Evolutionary conservation across 768 basidiomycete species (phyloP).

Genomic region (Leccinum subtestaceum): DNA sequence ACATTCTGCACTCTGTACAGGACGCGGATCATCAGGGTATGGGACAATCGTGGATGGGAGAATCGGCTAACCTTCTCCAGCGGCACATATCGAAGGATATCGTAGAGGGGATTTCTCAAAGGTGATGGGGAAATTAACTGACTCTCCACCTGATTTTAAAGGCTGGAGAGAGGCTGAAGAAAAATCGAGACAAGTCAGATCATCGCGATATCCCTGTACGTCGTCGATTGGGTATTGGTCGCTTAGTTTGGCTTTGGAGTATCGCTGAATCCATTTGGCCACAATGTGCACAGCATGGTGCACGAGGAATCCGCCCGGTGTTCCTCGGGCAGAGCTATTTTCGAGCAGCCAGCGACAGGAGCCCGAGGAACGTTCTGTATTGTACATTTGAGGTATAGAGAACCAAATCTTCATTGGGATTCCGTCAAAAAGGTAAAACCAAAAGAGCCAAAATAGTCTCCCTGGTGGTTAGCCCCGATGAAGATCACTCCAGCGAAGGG

Average conservation of each 20-base stretch:
- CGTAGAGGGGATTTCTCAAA: constrained; percentile 16
- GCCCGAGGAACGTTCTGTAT: constrained; percentile 11
- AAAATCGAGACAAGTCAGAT: constrained; percentile 25
- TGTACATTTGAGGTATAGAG: constrained; percentile 23
- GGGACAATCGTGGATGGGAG: constrained; percentile 8
- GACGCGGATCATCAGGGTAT: constrained; percentile 3
- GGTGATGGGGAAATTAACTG: background rate
- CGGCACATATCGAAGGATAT: constrained; percentile 54
- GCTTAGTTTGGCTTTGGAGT: constrained; percentile 17
- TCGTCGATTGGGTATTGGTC: constrained; percentile 26
- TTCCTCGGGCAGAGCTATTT: constrained; percentile 34
- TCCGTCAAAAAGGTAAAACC: constrained; percentile 34
- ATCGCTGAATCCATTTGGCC: constrained; percentile 20
- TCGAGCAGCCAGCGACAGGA: constrained; percentile 14
- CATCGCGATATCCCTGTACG: constrained; percentile 21
- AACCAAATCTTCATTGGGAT: constrained; percentile 18
- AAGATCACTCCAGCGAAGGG: constrained; percentile 19
- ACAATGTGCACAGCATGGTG: constrained; percentile 22
- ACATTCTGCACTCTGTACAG: constrained; percentile 57
- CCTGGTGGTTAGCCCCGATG: constrained; percentile 22
- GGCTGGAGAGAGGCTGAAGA: constrained; percentile 11
- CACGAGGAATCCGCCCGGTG: constrained; percentile 29
- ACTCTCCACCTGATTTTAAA: constrained; percentile 25
- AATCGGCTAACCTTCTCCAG: constrained; percentile 59
- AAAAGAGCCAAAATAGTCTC: constrained; percentile 35